A percentile compares a stretch with the other conserved stretches of the same genome.
Evolutionary conservation across 2,329 filamentous ascomycete species (phyloP).

Genomic region (Exutisphaerella laricina): DNA sequence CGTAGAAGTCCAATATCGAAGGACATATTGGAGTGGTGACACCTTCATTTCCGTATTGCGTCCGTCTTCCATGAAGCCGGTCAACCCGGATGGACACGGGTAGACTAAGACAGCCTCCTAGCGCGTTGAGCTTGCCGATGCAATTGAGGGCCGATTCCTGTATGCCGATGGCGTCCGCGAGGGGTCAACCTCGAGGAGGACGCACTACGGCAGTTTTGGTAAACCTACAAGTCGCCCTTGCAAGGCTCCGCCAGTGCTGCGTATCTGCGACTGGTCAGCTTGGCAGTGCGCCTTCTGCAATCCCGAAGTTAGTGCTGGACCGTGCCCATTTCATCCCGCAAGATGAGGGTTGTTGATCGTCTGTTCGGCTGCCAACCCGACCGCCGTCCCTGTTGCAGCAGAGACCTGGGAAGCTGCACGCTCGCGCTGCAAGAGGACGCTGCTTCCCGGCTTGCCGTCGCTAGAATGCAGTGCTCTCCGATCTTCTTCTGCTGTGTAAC

Average conservation of each 20-base stretch:
- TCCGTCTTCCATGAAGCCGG: neutral
- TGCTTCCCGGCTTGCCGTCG: neutral
- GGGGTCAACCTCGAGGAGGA: neutral
- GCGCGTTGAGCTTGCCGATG: neutral
- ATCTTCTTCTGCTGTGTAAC: constrained; percentile 3
- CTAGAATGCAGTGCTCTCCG: neutral
- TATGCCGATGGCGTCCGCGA: neutral
- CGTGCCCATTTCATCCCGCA: neutral
- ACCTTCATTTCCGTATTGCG: neutral
- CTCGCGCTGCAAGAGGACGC: neutral
- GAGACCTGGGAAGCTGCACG: neutral
- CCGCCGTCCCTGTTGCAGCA: neutral
- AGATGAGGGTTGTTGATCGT: neutral
- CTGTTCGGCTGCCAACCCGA: neutral
- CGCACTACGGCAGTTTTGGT: neutral
- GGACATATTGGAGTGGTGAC: neutral
- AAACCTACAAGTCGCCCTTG: neutral
- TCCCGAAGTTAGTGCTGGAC: neutral
- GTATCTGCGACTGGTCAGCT: neutral
- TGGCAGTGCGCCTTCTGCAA: too few species aligned
- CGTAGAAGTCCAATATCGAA: neutral
- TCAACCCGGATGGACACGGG: neutral
- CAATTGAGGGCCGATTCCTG: neutral
- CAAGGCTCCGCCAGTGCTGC: neutral
- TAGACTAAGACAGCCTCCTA: neutral